Percentiles rank a stretch among this genome's conserved stretches.
Conservation (phyloP, 202 grass and related monocot genomes). For the Carex arenaria region DNA sequence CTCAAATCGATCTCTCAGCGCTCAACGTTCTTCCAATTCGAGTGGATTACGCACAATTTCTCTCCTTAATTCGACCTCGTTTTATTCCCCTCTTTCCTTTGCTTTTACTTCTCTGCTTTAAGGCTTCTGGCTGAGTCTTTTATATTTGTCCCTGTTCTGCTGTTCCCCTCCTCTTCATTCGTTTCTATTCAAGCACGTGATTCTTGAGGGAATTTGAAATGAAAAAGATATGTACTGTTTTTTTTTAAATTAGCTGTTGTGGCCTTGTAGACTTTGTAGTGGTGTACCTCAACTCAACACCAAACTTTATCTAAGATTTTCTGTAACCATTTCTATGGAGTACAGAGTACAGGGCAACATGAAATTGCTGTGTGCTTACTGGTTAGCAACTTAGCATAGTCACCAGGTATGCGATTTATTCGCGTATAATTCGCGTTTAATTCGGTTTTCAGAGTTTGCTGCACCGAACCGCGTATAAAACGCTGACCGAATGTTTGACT, state of each 20-base stretch:
- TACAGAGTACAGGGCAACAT: neutral
- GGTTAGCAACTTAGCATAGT: too few relatives aligned
- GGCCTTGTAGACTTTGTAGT: conserved; percentile 10
- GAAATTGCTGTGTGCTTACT: neutral
- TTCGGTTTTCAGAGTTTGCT: too few relatives aligned
- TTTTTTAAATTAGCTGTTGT: conserved; percentile 18
- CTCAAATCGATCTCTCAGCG: neutral
- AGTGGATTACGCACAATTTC: neutral
- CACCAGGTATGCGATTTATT: too few relatives aligned
- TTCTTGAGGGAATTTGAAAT: conserved; percentile 18
- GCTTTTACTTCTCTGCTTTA: neutral
- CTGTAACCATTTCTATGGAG: neutral
- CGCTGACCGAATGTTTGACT: too few relatives aligned
- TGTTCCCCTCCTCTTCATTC: neutral
- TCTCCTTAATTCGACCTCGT: neutral
- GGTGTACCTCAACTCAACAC: conserved; percentile 5
- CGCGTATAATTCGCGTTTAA: too few relatives aligned
- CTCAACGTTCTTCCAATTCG: neutral
- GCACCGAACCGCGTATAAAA: too few relatives aligned
- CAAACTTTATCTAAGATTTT: neutral
- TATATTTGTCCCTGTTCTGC: conserved; percentile 13
- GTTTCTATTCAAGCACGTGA: conserved; percentile 23
- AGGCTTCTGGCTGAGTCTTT: neutral
- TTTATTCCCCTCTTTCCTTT: neutral
- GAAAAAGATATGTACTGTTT: neutral